Base-by-base conservation (phyloP, 495 filamentous ascomycete genomes). In the Glarea lozoyensis region DNA sequence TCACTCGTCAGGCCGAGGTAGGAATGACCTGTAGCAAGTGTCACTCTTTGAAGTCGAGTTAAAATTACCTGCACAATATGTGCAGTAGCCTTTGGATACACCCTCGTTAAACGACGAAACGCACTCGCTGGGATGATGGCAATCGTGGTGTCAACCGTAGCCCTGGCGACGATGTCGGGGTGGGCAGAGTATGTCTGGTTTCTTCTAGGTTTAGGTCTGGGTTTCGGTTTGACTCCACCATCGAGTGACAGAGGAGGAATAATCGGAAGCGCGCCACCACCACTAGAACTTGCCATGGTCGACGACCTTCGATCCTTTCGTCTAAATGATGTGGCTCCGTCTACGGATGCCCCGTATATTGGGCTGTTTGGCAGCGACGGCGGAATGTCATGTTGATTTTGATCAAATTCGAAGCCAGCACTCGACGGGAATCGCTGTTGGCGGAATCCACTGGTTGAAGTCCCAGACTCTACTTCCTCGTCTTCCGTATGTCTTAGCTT, bases 11-110 rank as follows among this genome's bases (percentile, higher is more conserved):
- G 61, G 1, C 92, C 92, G 12, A 98, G 78, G 55, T 98, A 98
- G 6, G 86, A 82, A 63, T 95, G 87, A 0, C 85, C 93, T 2
- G 93, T 96, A 0, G 86, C 80, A 31, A 98, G 84, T 1, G 93
- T 97, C 15, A 98, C 92, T 43, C 92, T 72, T 56, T 98, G 92
- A 23, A 98, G 81, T 44, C 92, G 73, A 1, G 92, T 96, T 21
- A 98, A 61, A 40, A 98, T 97, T 20, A 98, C 92, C 45, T 97
- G 90, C 2, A 98, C 87, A 48, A 98, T 96, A 58, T 98, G 92
- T 4, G 93, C 85, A 10, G 92, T 94, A 2, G 92, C 92, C 64
- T 88, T 89, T 6, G 92, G 92, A 56, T 96, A 98, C 16, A 96
- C 82, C 49, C 84, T 72, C n/a, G 94, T 98, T 27, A 98, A 67